Evolutionary conservation across 805 yeast species (phyloP).

Genomic region (Maudiozyma serrabonitensis): DNA sequence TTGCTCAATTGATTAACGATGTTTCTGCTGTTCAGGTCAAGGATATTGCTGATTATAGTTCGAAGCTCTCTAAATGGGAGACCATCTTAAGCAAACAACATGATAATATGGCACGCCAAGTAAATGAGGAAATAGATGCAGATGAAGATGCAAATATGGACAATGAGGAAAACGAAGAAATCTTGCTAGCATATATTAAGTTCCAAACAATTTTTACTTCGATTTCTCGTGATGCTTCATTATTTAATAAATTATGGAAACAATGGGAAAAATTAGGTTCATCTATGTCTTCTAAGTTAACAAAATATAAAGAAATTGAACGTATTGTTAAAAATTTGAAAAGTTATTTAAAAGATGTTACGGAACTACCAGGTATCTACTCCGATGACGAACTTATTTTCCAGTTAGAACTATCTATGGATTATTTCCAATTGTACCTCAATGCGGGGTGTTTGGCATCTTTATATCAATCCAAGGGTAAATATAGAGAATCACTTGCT

Average conservation of each 20-base stretch:
- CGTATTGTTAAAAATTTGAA: constrained; percentile 35
- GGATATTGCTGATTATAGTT: constrained; percentile 43
- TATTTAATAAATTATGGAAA: constrained; percentile 32
- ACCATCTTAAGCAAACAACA: constrained; percentile 55
- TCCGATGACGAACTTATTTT: constrained; percentile 61
- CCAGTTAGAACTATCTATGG: constrained; percentile 18
- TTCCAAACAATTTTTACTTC: constrained; percentile 58
- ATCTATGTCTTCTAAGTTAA: constrained; percentile 18
- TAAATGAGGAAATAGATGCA: constrained; percentile 32
- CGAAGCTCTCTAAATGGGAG: constrained; percentile 54
- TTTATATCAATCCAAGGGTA: constrained; percentile 21
- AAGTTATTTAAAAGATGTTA: constrained; percentile 45
- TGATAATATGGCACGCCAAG: constrained; percentile 35
- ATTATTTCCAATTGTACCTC: constrained; percentile 15
- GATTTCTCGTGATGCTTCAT: constrained; percentile 57
- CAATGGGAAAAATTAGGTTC: constrained; percentile 21
- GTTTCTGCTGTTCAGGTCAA: constrained; percentile 28
- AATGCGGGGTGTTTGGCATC: constrained; percentile 22
- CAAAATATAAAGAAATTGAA: constrained; percentile 27
- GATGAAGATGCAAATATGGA: constrained; percentile 41
- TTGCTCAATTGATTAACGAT: constrained; percentile 49
- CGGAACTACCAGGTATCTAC: constrained; percentile 86
- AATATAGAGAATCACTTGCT: constrained; percentile 24
- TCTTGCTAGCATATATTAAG: constrained; percentile 64
- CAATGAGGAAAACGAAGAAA: constrained; percentile 55